Evolutionary conservation across 768 basidiomycete species (phyloP), one percentile per base, ranked within the genome.

Genomic region (Postia placenta): DNA sequence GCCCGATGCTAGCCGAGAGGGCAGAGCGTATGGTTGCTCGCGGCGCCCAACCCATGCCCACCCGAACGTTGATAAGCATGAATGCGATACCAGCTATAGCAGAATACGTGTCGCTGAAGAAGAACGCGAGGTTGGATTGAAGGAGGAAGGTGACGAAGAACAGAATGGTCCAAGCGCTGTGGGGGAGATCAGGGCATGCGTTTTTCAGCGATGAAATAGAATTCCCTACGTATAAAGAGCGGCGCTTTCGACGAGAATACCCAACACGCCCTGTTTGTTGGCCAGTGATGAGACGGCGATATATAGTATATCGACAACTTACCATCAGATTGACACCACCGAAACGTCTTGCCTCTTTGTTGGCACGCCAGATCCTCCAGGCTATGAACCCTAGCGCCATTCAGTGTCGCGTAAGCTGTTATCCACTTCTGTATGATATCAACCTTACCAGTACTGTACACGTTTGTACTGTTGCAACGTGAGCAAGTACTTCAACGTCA

Each of bases 21-120:
- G 7, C 30, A 33, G 38, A 39, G 33, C 23, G 11, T 11, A 17
- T 45, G 11, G 17, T 4, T 20, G 45, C 45, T 3, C 45, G 45
- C n/a, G 33, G 38, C 17, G 12, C 38, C 48, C 48, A 47, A 14
- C 53, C 48, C 22, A 54, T 41, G 14, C 53, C 53, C 9, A 54
- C 53, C 11, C 53, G 48, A 6, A 54, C 53, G 22, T 45, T 46
- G 40, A 54, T 54, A 15, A 50, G 42, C 45, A 44, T 54, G 45
- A 54, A 54, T 6, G 53, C 22, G 35, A 54, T 50, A 28, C 48
- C 53, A 26, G 42, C 45, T n/a, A 54, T 35, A 1, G 33, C 45
- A 24, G 30, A 45, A 30, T 45, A 45, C 45, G 45, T 35, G 9
- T 45, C 33, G 45, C 45, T 45, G 11, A 23, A 28, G 14, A 25